Conservation (phyloP, 2,329 filamentous ascomycete genomes). For the Ophiobolus disseminans region DNA sequence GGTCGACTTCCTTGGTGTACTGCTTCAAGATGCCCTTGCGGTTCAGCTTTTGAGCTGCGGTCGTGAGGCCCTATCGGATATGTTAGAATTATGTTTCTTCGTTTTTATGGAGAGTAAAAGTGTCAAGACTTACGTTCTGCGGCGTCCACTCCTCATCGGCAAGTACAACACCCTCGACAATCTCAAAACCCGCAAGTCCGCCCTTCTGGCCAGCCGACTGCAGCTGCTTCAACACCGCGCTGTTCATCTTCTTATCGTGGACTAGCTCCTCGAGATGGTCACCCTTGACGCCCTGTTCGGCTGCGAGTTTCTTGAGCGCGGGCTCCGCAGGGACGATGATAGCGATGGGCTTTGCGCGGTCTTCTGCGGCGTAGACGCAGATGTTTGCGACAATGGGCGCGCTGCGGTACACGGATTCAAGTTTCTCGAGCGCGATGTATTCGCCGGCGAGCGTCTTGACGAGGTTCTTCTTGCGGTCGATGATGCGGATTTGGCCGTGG, state of each 20-base stretch:
- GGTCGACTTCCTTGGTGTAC: slow-evolving; percentile 59
- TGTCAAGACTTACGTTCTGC: slow-evolving; percentile 69
- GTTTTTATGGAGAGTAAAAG: neutral
- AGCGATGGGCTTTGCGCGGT: slow-evolving; percentile 79
- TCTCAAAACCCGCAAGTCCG: slow-evolving; percentile 74
- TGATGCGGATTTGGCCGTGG: slow-evolving; percentile 81
- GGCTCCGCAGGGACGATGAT: slow-evolving; percentile 72
- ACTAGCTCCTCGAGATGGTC: slow-evolving; percentile 72
- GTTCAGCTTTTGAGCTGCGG: slow-evolving; percentile 62
- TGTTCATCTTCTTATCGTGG: slow-evolving; percentile 69
- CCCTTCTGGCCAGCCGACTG: slow-evolving; percentile 69
- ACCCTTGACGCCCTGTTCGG: slow-evolving; percentile 67
- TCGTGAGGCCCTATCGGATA: slow-evolving; percentile 53
- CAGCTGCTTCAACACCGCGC: slow-evolving; percentile 73
- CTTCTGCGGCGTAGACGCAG: slow-evolving; percentile 81
- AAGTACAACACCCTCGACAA: slow-evolving; percentile 76
- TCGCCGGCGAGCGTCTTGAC: slow-evolving; percentile 95
- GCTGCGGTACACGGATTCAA: slow-evolving; percentile 89
- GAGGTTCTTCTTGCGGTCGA: slow-evolving; percentile 97
- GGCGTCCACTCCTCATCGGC: slow-evolving; percentile 90
- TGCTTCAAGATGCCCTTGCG: slow-evolving; percentile 58
- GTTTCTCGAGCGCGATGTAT: slow-evolving; percentile 95
- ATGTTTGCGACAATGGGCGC: slow-evolving; percentile 81
- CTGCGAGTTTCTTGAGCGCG: slow-evolving; percentile 63
- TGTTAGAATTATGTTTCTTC: slow-evolving; percentile 21